phyloP scores from a whole-genome alignment of 352 stramenopile species.

The Phytophthora pini region DNA sequence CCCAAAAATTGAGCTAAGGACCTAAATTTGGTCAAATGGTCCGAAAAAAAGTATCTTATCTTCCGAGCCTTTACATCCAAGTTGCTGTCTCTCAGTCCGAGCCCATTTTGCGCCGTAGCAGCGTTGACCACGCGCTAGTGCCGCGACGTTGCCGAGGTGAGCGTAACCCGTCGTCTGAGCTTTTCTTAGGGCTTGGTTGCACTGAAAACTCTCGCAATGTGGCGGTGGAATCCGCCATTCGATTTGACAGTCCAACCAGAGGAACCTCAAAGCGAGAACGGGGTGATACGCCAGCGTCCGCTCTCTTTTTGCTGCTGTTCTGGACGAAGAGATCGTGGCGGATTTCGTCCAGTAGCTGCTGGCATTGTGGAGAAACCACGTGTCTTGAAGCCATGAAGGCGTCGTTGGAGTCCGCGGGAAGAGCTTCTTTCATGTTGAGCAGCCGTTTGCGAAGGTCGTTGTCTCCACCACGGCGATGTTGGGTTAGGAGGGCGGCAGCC shows the following conservation, averaged over 20 bases:
- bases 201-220: constrained; percentile 43
- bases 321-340: constrained; percentile 44
- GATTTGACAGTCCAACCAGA: constrained; percentile 13
- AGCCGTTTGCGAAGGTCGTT: constrained; percentile 44
- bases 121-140: constrained; percentile 48
- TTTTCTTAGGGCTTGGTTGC: constrained; percentile 25
- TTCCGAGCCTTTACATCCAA: constrained; percentile 1
- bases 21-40: constrained; percentile 17
- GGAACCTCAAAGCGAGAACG: constrained; percentile 21
- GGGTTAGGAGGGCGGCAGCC: constrained; percentile 18
- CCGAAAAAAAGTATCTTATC: constrained; percentile 36
- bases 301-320: constrained; percentile 23
- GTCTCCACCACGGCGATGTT: constrained; percentile 32
- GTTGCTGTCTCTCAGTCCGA: constrained; percentile 19
- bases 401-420: constrained; percentile 12
- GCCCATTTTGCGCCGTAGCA: constrained; percentile 43
- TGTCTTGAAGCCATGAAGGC: constrained; percentile 22
- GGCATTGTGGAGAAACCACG: constrained; percentile 45
- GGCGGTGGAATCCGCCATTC: constrained; percentile 24
- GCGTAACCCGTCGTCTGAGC: constrained; percentile 14
- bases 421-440: constrained; percentile 38
- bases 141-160: constrained; percentile 25
- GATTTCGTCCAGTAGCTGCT: constrained; percentile 56
- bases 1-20: neutral
- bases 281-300: constrained; percentile 16